A percentile compares a stretch with the other conserved stretches of the same genome.
Conservation (phyloP, 768 basidiomycete species). For the Mycena polygramma region DNA sequence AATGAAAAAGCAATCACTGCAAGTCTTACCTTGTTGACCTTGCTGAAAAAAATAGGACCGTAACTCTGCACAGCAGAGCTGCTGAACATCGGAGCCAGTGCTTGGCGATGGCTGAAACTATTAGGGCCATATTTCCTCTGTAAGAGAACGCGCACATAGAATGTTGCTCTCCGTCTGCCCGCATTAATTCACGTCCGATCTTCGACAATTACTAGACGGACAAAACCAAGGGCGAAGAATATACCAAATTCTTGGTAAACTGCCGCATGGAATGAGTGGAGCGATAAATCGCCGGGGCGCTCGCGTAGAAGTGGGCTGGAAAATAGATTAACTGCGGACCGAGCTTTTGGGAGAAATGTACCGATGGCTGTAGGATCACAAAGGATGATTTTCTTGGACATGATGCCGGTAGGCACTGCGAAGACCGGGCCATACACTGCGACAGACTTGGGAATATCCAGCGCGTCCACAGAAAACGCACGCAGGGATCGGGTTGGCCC, state of each 20-base stretch:
- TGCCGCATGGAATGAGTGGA: background rate
- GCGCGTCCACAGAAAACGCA: background rate
- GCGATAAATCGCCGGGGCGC: slow-evolving; percentile 29
- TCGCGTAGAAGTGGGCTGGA: slow-evolving; percentile 34
- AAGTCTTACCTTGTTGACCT: slow-evolving; percentile 18
- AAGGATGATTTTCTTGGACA: slow-evolving; percentile 24
- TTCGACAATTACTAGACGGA: background rate
- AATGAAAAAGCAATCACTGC: no score
- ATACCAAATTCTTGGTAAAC: slow-evolving; percentile 22
- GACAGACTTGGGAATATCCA: background rate
- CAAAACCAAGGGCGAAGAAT: background rate
- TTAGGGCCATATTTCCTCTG: background rate
- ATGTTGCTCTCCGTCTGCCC: slow-evolving; percentile 30
- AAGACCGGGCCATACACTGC: slow-evolving; percentile 30
- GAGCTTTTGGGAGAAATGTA: background rate
- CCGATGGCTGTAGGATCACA: slow-evolving; percentile 33
- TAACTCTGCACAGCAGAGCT: slow-evolving; percentile 13
- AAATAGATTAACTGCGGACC: background rate
- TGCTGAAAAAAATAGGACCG: slow-evolving; percentile 17
- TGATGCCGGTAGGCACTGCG: slow-evolving; percentile 2
- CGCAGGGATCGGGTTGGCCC: background rate
- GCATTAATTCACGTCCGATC: slow-evolving; percentile 27
- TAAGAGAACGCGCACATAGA: slow-evolving; percentile 1
- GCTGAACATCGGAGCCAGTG: slow-evolving; percentile 31
- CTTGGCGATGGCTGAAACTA: slow-evolving; percentile 27